Evolutionary conservation across 768 basidiomycete species (phyloP).

Genomic region (Dendrothele bispora): DNA sequence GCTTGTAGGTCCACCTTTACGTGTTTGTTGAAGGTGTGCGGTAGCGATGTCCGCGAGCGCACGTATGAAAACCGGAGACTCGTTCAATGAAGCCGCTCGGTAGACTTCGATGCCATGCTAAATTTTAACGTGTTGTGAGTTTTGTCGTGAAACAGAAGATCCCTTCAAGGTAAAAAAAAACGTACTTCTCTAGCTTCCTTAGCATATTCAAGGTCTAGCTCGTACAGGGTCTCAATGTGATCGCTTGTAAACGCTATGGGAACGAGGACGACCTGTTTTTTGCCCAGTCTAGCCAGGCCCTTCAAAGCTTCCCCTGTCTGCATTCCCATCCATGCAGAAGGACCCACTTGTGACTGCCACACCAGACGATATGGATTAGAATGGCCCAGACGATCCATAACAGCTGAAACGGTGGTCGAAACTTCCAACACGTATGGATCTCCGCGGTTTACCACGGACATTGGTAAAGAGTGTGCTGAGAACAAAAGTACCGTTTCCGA

Average conservation of each 20-base stretch:
- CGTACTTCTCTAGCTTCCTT: conserved; percentile 88
- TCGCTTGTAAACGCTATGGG: conserved; percentile 99
- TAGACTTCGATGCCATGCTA: conserved; percentile 91
- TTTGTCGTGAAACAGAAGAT: conserved; percentile 15
- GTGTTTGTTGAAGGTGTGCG: conserved; percentile 67
- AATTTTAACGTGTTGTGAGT: too few relatives aligned
- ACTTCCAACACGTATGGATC: conserved; percentile 98
- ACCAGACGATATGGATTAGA: conserved; percentile 89
- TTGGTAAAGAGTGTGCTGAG: conserved; percentile 96
- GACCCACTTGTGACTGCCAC: conserved; percentile 98
- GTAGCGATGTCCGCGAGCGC: conserved; percentile 91
- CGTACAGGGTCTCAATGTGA: conserved; percentile 98
- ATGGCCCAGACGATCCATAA: conserved; percentile 84
- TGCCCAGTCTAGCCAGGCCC: conserved; percentile 74
- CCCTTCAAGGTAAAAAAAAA: conserved; percentile 13
- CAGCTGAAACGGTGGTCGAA: conserved; percentile 87
- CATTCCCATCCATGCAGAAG: conserved; percentile 97
- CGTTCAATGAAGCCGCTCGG: conserved; percentile 90
- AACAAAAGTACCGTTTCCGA: conserved; percentile 83
- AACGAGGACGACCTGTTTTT: conserved; percentile 77
- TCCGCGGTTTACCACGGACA: conserved; percentile 98
- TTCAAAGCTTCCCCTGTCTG: conserved; percentile 92
- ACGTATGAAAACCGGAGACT: conserved; percentile 92
- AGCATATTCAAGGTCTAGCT: conserved; percentile 91
- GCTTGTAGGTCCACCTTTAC: conserved; percentile 62